Conservation (phyloP, 352 stramenopile species). For the Detonula confervacea region DNA sequence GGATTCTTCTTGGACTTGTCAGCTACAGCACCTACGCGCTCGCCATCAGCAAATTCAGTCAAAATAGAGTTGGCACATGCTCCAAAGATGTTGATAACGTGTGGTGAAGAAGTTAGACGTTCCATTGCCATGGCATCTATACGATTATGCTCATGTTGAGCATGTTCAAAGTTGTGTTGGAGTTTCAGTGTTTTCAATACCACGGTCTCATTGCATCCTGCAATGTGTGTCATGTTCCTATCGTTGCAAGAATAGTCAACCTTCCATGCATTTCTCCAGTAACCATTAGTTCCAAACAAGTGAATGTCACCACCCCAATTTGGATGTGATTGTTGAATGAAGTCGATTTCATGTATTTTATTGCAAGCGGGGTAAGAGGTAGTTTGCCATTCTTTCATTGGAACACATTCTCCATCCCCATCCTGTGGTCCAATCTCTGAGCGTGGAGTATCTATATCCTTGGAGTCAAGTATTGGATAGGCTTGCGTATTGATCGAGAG, state of each 20-base stretch:
- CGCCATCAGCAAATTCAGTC: slow-evolving; percentile 71
- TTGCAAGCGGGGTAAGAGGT: slow-evolving; percentile 75
- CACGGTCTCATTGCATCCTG: slow-evolving; percentile 35
- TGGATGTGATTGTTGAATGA: slow-evolving; percentile 14
- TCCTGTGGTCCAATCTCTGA: slow-evolving; percentile 63
- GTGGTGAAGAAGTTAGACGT: slow-evolving; percentile 70
- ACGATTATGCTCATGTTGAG: slow-evolving; percentile 73
- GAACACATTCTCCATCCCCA: slow-evolving; percentile 62
- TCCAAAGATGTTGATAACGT: slow-evolving; percentile 79
- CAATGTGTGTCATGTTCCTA: slow-evolving; percentile 10
- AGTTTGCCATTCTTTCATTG: slow-evolving; percentile 80
- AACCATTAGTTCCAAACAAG: slow-evolving; percentile 67
- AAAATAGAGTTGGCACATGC: slow-evolving; percentile 76
- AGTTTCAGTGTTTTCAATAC: slow-evolving; percentile 77
- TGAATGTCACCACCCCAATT: slow-evolving; percentile 28
- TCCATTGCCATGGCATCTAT: slow-evolving; percentile 79
- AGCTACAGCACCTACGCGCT: slow-evolving; percentile 47
- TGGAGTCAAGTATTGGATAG: slow-evolving; percentile 46
- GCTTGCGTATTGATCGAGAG: slow-evolving; percentile 7
- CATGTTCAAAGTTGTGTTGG: slow-evolving; percentile 76
- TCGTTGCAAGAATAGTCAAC: slow-evolving; percentile 45
- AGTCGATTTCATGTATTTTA: slow-evolving; percentile 67
- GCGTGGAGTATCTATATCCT: slow-evolving; percentile 47
- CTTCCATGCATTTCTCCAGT: slow-evolving; percentile 68
- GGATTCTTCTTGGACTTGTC: slow-evolving; percentile 66